These are phyloP conservation scores for Fusarium piperis DNA, from an alignment of 2,329 filamentous ascomycete species.

Conservation along the genomic window DNA sequence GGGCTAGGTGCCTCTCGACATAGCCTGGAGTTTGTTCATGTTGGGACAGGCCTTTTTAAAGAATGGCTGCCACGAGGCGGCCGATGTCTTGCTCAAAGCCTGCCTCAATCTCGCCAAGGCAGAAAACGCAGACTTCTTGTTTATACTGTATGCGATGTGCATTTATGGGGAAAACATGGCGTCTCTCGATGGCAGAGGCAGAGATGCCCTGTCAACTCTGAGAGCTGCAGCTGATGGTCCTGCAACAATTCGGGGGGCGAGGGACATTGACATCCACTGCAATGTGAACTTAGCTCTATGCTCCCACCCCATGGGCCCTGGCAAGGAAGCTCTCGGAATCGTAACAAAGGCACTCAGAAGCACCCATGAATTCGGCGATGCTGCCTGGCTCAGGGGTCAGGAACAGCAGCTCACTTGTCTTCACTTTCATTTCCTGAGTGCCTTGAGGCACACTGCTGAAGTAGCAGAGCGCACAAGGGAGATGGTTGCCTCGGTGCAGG, in stretches of 20 bases:
- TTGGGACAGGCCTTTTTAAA: neutral
- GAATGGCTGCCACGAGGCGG: neutral
- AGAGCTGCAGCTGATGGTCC: neutral
- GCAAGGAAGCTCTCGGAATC: neutral
- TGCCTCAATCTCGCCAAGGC: neutral
- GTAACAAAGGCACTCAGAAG: neutral
- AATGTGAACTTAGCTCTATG: neutral
- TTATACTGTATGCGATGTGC: neutral
- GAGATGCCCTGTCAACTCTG: neutral
- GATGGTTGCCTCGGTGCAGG: neutral
- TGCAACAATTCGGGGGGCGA: neutral
- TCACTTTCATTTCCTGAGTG: neutral
- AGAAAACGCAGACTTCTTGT: neutral
- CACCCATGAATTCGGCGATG: neutral
- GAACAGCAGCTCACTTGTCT: neutral
- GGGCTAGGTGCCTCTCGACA: neutral
- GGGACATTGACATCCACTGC: neutral
- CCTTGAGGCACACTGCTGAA: neutral
- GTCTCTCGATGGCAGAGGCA: neutral
- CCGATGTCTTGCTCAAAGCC: neutral
- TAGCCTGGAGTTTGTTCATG: neutral
- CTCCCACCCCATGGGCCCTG: neutral
- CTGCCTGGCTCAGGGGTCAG: neutral
- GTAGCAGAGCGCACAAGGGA: neutral
- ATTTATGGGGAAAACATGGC: neutral